Conservation (phyloP, 108 stramenopile species). For the Parietichytrium sp. region DNA sequence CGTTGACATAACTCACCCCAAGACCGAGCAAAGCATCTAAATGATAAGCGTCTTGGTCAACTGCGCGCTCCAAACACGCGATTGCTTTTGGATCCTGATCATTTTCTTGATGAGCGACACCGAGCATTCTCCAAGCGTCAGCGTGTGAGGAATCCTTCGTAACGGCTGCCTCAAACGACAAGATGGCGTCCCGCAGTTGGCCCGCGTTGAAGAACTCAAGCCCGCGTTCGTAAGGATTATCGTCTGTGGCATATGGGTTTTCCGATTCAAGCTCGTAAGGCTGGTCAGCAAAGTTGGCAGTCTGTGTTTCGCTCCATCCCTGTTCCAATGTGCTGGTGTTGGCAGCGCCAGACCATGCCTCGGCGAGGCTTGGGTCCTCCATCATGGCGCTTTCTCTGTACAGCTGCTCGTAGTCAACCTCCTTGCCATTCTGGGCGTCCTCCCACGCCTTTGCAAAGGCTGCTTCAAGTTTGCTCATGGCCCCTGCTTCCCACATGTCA, state of each 20-base stretch:
- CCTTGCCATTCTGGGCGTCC: conserved; percentile 11
- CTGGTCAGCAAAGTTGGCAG: background rate
- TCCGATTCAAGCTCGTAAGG: conserved; percentile 46
- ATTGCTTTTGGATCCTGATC: conserved; percentile 86
- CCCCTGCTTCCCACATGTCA: background rate
- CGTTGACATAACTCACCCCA: conserved; percentile 88
- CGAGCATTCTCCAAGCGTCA: conserved; percentile 85
- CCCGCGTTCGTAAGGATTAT: conserved; percentile 44
- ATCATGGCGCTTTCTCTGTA: conserved; percentile 45
- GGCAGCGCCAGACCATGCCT: conserved; percentile 39
- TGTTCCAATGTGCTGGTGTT: conserved; percentile 10
- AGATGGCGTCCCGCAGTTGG: conserved; percentile 74
- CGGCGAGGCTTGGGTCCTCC: conserved; percentile 19
- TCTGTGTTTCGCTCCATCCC: conserved; percentile 18
- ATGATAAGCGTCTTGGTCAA: conserved; percentile 81
- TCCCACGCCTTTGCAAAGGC: conserved; percentile 32
- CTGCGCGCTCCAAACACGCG: conserved; percentile 77
- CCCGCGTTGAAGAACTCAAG: conserved; percentile 72
- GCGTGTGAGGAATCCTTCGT: conserved; percentile 70
- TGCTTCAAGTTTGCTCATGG: background rate
- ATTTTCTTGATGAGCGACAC: conserved; percentile 84
- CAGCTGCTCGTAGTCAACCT: conserved; percentile 5
- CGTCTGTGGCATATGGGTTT: conserved; percentile 33
- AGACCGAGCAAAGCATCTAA: conserved; percentile 78
- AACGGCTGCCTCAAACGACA: conserved; percentile 80